Conservation (phyloP, 2,329 filamentous ascomycete genomes). For the Sarocladium brachiariae region DNA sequence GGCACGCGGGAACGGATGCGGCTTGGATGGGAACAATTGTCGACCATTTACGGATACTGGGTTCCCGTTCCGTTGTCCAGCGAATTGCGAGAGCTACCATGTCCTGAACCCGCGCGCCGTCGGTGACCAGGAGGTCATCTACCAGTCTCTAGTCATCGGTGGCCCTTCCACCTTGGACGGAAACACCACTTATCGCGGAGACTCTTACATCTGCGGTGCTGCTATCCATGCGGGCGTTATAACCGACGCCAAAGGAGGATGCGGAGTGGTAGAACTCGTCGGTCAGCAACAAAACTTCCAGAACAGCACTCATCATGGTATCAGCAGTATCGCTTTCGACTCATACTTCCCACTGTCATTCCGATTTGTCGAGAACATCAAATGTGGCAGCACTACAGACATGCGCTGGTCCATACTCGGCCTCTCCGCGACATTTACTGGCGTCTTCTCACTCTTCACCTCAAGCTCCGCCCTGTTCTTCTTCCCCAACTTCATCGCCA, state of each 20-base stretch:
- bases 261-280: slow-evolving; percentile 69
- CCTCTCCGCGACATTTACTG: slow-evolving; percentile 73
- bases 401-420: slow-evolving; percentile 78
- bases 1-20: slow-evolving; percentile 63
- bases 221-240: slow-evolving; percentile 81
- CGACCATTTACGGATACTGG: slow-evolving; percentile 65
- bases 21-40: slow-evolving; percentile 66
- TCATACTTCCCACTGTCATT: slow-evolving; percentile 88
- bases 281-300: slow-evolving; percentile 60
- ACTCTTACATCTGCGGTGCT: slow-evolving; percentile 80
- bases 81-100: slow-evolving; percentile 59
- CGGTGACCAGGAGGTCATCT: slow-evolving; percentile 60
- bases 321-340: slow-evolving; percentile 70
- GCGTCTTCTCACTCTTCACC: slow-evolving; percentile 73
- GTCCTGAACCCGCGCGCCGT: slow-evolving; percentile 69
- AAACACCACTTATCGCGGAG: slow-evolving; percentile 68
- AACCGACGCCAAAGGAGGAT: slow-evolving; percentile 65
- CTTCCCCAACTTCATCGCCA: slow-evolving; percentile 69
- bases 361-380: slow-evolving; percentile 60
- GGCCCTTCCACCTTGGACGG: slow-evolving; percentile 43
- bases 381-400: slow-evolving; percentile 62
- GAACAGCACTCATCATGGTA: slow-evolving; percentile 62
- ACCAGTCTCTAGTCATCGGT: slow-evolving; percentile 61
- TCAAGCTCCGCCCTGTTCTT: slow-evolving; percentile 76
- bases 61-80: slow-evolving; percentile 69